These are phyloP conservation scores for Cladophialophora immunda DNA, from an alignment of 2,329 filamentous ascomycete genomes.

Conservation along the genomic window DNA sequence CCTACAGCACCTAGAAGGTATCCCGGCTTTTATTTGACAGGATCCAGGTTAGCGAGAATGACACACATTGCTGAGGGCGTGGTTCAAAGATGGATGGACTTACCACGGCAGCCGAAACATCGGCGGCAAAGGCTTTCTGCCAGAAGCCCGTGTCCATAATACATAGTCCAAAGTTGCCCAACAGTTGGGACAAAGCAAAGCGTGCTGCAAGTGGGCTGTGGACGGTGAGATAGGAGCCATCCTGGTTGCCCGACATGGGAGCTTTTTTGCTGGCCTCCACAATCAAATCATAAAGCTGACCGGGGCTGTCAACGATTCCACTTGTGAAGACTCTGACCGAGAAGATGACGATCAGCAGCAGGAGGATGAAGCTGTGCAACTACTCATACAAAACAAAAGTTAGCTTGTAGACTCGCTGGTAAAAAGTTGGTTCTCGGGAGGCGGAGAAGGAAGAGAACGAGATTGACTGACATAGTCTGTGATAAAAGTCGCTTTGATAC, in stretches of 20 bases:
- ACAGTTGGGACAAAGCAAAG: neutral
- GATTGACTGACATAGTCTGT: slow-evolving; percentile 52
- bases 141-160: slow-evolving; percentile 76
- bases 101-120: no score
- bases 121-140: slow-evolving; percentile 52
- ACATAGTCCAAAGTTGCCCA: slow-evolving; percentile 62
- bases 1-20: slow-evolving; percentile 57
- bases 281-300: slow-evolving; percentile 58
- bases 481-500: slow-evolving; percentile 59
- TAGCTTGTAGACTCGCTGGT: neutral
- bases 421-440: no score
- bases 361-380: slow-evolving; percentile 55
- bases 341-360: slow-evolving; percentile 61
- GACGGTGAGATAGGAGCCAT: slow-evolving; percentile 56
- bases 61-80: no score
- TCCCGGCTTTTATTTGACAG: slow-evolving; percentile 44
- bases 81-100: no score
- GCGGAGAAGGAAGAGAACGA: no score
- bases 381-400: neutral
- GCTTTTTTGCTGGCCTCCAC: slow-evolving; percentile 51
- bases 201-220: no score
- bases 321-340: slow-evolving; percentile 56
- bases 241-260: slow-evolving; percentile 56
- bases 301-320: slow-evolving; percentile 53
- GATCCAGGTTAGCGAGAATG: no score